phyloP scores from a whole-genome alignment of 371 early-diverging fungal genomes.

The Actinomucor elegans region DNA sequence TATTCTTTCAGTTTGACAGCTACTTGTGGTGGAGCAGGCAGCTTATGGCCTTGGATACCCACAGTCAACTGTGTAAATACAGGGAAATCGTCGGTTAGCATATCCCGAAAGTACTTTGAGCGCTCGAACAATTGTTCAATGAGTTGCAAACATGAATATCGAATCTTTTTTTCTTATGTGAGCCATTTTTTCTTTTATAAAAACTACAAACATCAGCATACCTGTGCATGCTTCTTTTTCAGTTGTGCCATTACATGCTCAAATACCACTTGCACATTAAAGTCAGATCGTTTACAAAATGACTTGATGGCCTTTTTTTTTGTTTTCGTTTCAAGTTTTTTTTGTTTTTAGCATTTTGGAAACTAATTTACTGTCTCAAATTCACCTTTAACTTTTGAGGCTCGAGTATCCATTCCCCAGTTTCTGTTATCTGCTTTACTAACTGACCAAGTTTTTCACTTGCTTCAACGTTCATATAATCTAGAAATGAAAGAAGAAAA shows the following conservation, averaged over 20 bases:
- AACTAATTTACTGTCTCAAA: neutral
- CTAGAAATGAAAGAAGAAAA: neutral
- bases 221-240: constrained; percentile 67
- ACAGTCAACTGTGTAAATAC: constrained; percentile 53
- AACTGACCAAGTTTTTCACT: constrained; percentile 19
- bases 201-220: constrained; percentile 6
- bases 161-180: constrained; percentile 42
- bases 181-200: neutral
- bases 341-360: neutral
- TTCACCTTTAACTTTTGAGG: constrained; percentile 30
- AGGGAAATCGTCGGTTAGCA: constrained; percentile 56
- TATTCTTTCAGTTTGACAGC: constrained; percentile 53
- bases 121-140: constrained; percentile 66
- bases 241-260: constrained; percentile 51
- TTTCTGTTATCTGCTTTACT: constrained; percentile 40
- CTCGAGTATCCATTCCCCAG: constrained; percentile 45
- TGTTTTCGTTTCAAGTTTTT: neutral
- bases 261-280: constrained; percentile 44
- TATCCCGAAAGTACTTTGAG: constrained; percentile 63
- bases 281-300: constrained; percentile 53
- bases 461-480: constrained; percentile 28
- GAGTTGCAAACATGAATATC: constrained; percentile 62
- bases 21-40: constrained; percentile 60
- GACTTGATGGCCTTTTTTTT: constrained; percentile 44
- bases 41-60: constrained; percentile 53